Evolutionary conservation across 768 basidiomycete genomes (phyloP).

Genomic region (Naganishia onofrii): DNA sequence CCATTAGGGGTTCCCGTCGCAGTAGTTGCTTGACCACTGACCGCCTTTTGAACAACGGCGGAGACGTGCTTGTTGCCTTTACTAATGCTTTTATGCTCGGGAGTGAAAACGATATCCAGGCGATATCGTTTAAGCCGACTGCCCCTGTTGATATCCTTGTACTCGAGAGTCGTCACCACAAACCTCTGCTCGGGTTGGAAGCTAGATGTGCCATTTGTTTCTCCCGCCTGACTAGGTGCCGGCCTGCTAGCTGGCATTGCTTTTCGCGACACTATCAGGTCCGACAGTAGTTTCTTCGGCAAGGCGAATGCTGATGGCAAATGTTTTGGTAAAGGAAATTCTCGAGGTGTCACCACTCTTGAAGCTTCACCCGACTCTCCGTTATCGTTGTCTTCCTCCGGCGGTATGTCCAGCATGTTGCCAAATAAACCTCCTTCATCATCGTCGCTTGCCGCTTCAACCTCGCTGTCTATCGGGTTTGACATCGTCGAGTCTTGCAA

Average conservation of each 20-base stretch:
- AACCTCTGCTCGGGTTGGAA: conserved; percentile 2
- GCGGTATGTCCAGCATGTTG: conserved; percentile 64
- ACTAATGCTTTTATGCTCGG: conserved; percentile 1
- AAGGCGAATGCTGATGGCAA: conserved; percentile 68
- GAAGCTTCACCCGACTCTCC: conserved; percentile 37
- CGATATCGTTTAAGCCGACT: conserved; percentile 26
- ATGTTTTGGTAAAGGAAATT: conserved; percentile 79
- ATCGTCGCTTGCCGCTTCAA: conserved; percentile 34
- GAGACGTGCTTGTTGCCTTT: conserved; percentile 12
- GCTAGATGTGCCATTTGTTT: not conserved
- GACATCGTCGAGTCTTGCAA: not conserved
- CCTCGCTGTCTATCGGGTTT: not conserved
- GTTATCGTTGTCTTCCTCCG: conserved; percentile 11
- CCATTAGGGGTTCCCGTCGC: not conserved
- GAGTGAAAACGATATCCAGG: conserved; percentile 58
- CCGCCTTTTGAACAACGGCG: not conserved
- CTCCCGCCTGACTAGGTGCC: conserved; percentile 13
- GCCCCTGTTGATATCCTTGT: conserved; percentile 26
- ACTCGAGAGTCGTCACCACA: conserved; percentile 26
- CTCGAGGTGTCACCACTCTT: conserved; percentile 59
- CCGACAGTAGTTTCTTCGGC: conserved; percentile 66
- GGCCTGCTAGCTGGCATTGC: conserved; percentile 9
- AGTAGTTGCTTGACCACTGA: not conserved
- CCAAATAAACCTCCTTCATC: conserved; percentile 62
- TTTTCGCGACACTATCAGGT: conserved; percentile 16